These are phyloP conservation scores for Sungouiozyma ichnusensis DNA, from an alignment of 805 yeast species.

Conservation along the genomic window DNA sequence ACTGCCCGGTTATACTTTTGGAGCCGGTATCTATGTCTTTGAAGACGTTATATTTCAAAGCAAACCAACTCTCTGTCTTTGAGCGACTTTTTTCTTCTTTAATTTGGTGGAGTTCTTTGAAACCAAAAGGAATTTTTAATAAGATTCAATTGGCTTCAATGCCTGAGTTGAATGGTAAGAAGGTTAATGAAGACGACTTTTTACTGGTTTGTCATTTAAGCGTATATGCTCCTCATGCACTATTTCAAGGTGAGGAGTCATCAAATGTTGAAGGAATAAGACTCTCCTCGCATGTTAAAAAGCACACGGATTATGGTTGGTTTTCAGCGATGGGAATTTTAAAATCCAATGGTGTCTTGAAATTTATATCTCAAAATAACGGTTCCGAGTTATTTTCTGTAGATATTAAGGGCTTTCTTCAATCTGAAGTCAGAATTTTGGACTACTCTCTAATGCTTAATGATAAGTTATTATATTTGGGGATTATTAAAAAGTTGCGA, in stretches of 20 bases:
- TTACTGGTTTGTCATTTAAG: slow-evolving; percentile 55
- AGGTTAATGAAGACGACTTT: slow-evolving; percentile 8
- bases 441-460: slow-evolving; percentile 54
- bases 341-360: slow-evolving; percentile 51
- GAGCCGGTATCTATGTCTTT: slow-evolving; percentile 3
- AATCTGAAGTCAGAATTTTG: slow-evolving; percentile 53
- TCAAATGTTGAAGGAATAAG: slow-evolving; percentile 25
- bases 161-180: not conserved
- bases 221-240: slow-evolving; percentile 47
- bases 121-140: slow-evolving; percentile 42
- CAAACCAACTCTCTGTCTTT: slow-evolving; percentile 24
- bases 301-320: slow-evolving; percentile 37
- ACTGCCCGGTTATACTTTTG: slow-evolving; percentile 12
- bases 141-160: slow-evolving; percentile 28
- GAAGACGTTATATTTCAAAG: slow-evolving; percentile 9
- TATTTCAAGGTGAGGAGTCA: slow-evolving; percentile 2
- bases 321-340: slow-evolving; percentile 62
- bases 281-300: not conserved
- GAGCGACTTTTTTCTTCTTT: slow-evolving; percentile 36
- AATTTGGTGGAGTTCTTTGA: slow-evolving; percentile 48
- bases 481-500: slow-evolving; percentile 46
- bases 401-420: slow-evolving; percentile 40
- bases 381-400: slow-evolving; percentile 51
- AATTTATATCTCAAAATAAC: slow-evolving; percentile 52
- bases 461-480: slow-evolving; percentile 49